phyloP scores from a whole-genome alignment of 306 rosid genomes.

The Trifolium subterraneum region DNA sequence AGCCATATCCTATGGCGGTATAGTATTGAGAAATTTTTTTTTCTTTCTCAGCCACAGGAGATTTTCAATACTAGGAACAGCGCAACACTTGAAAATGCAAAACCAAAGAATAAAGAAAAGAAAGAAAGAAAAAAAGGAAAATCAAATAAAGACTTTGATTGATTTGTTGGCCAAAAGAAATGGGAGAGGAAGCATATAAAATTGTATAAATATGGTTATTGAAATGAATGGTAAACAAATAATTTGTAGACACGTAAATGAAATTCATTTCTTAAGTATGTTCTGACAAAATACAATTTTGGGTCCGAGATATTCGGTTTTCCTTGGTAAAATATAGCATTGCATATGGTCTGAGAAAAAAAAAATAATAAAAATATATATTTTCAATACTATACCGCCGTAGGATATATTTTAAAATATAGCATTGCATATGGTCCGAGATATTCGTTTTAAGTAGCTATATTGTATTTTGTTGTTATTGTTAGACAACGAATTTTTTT shows the following conservation, averaged over 20 bases:
- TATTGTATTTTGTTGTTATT: too few relatives aligned
- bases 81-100: constrained; percentile 28
- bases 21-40: too few relatives aligned
- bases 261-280: not conserved
- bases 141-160: not conserved
- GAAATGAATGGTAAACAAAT: constrained; percentile 8
- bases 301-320: constrained; percentile 20
- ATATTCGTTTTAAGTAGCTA: too few relatives aligned
- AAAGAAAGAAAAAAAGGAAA: not conserved
- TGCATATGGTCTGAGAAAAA: too few relatives aligned
- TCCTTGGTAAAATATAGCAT: constrained; percentile 25
- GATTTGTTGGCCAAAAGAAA: constrained; percentile 33
- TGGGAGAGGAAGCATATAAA: constrained; percentile 14
- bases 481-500: too few relatives aligned
- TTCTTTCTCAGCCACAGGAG: too few relatives aligned
- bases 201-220: constrained; percentile 37
- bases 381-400: too few relatives aligned
- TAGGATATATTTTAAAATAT: too few relatives aligned
- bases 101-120: not conserved
- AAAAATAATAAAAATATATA: too few relatives aligned
- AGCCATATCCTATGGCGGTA: too few relatives aligned
- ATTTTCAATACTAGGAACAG: too few relatives aligned
- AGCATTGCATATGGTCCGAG: too few relatives aligned
- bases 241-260: constrained; percentile 50
- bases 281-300: not conserved